Base-by-base conservation (phyloP, 2,329 filamentous ascomycete genomes). In the Colletotrichum echinochloae region DNA sequence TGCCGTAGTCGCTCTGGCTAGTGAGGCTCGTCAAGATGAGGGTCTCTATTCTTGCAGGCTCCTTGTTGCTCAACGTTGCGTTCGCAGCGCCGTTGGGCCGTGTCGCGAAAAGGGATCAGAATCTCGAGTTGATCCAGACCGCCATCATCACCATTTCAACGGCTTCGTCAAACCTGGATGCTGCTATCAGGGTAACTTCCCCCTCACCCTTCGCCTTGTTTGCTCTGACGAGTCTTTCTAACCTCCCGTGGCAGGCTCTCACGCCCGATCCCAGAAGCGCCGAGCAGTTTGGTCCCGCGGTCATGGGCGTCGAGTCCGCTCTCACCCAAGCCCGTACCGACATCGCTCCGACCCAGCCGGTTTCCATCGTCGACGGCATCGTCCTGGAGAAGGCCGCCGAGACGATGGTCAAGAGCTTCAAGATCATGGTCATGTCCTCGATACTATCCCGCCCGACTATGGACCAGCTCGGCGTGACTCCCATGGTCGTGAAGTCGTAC, bases 361-460 rank as follows among this genome's bases (percentile, higher is more conserved):
- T 78, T 35, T 76, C 74, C 1, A 51, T 78, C 2, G 72, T 74
- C n/a, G 76, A 73, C 9, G 75, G 71, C 7, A 66, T 74, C 11
- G 49, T 39, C 23, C 68, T 72, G 11, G 68, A 71, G n/a, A 51
- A 26, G 23, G 66, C 56, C n/a, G 68, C 60, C 5, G 59, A 68
- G 18, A 62, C 59, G 1, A 44, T 72, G 18, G 49, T 59, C n/a
- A 71, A 71, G 48, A 73, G 63, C 26, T 18, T 72, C 8, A 73
- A 73, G 61, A 73, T 73, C 44, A 62, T 63, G 65, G 65, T 73
- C 60, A 69, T 72, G 71, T 65, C 68, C 18, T 51, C 65, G 44
- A 62, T 72, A 56, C 57, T 73, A 2, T 64, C 72, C 26, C 64
- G 65, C 23, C 46, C 39, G 28, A 56, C 54, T 20, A 44, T 72